A percentile compares a stretch with the other conserved stretches of the same genome.
Evolutionary conservation across 2,329 filamentous ascomycete genomes (phyloP).

Genomic region (Pseudocercospora ulei): DNA sequence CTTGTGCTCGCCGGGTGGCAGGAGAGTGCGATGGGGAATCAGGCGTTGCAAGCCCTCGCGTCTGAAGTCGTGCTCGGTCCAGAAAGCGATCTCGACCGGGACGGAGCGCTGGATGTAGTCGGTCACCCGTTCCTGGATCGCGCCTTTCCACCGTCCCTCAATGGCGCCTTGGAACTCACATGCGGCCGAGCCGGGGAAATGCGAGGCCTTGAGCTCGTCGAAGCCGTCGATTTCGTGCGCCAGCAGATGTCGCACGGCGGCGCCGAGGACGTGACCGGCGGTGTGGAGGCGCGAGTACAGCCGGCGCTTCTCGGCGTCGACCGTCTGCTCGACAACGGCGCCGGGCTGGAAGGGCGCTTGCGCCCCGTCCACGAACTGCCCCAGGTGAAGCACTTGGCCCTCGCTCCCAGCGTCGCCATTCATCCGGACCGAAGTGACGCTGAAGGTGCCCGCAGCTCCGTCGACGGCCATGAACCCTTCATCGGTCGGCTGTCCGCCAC

Average conservation of each 20-base stretch:
- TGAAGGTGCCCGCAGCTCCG: conserved; percentile 41
- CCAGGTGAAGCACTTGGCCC: conserved; percentile 4
- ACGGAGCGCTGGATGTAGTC: conserved; percentile 48
- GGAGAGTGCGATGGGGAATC: conserved; percentile 13
- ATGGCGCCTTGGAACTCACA: conserved; percentile 61
- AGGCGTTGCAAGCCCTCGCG: conserved; percentile 36
- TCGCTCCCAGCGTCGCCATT: not conserved
- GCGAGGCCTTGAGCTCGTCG: conserved; percentile 53
- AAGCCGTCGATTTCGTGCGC: conserved; percentile 49
- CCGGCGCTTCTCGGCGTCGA: conserved; percentile 52
- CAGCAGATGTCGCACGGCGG: conserved; percentile 54
- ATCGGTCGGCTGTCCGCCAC: conserved; percentile 64
- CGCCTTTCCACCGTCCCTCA: conserved; percentile 51
- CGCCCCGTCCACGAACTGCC: not conserved
- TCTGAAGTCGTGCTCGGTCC: conserved; percentile 41
- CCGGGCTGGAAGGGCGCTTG: conserved; percentile 27
- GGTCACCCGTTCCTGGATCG: conserved; percentile 54
- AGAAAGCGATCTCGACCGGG: conserved; percentile 52
- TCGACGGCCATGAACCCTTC: conserved; percentile 47
- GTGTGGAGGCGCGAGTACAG: conserved; percentile 62
- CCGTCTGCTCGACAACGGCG: conserved; percentile 46
- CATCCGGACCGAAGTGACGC: conserved; percentile 7
- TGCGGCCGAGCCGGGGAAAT: conserved; percentile 57
- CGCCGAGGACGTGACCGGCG: conserved; percentile 61
- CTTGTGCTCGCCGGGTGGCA: conserved; percentile 41